Evolutionary conservation across 345 rosid species (phyloP).

Genomic region (Salix udensis): DNA sequence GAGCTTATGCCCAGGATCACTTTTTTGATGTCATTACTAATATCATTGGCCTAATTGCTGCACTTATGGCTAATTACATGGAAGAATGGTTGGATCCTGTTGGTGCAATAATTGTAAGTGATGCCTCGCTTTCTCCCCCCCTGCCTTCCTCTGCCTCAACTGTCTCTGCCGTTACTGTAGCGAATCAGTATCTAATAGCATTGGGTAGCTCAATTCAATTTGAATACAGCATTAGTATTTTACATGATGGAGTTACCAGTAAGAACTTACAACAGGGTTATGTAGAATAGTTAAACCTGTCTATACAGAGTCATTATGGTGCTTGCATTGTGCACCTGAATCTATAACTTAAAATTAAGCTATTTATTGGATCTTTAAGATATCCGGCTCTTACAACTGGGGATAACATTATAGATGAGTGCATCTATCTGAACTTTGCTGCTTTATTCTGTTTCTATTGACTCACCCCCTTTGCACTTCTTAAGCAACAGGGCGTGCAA

Average conservation of each 20-base stretch:
- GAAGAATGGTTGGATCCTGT: conserved; percentile 90
- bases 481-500: not conserved
- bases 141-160: no score
- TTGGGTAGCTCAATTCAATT: not conserved
- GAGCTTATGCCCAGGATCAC: conserved; percentile 97
- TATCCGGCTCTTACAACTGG: not conserved
- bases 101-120: conserved; percentile 92
- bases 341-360: not conserved
- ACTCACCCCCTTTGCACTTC: not conserved
- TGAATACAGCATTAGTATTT: not conserved
- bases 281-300: not conserved
- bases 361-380: not conserved
- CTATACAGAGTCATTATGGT: not conserved
- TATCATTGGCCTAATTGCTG: conserved; percentile 89
- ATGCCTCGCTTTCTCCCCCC: not conserved
- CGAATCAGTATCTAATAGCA: no score
- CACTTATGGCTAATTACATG: conserved; percentile 77
- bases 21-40: conserved; percentile 95
- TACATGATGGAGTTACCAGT: not conserved
- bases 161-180: no score
- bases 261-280: not conserved
- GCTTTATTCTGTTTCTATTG: not conserved
- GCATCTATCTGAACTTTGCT: not conserved
- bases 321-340: not conserved
- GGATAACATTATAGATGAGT: not conserved